Conservation (phyloP, 2,329 filamentous ascomycete species). For the Penicillium brasilianum region DNA sequence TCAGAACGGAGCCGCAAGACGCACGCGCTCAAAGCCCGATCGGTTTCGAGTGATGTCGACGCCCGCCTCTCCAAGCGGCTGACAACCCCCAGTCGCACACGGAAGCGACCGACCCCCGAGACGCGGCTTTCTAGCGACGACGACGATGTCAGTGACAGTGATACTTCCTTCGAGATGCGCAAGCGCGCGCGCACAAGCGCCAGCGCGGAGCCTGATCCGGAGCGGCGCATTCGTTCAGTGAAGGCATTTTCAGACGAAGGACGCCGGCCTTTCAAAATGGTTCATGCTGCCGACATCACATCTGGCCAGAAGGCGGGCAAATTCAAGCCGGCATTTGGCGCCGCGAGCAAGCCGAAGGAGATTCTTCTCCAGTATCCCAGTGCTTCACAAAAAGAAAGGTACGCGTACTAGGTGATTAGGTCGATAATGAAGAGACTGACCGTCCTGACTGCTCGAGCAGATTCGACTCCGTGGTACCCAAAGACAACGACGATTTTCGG, state of each 20-base stretch:
- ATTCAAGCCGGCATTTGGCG: slow-evolving; percentile 59
- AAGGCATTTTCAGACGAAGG: slow-evolving; percentile 52
- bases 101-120: slow-evolving; percentile 47
- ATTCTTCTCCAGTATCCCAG: slow-evolving; percentile 87
- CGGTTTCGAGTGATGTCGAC: slow-evolving; percentile 39
- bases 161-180: slow-evolving; percentile 48
- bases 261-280: slow-evolving; percentile 47
- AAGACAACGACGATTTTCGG: slow-evolving; percentile 76
- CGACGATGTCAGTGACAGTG: slow-evolving; percentile 49
- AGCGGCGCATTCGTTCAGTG: slow-evolving; percentile 51
- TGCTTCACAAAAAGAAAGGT: slow-evolving; percentile 70
- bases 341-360: slow-evolving; percentile 48
- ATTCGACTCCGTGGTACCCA: slow-evolving; percentile 77
- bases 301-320: slow-evolving; percentile 51
- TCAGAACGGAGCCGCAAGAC: slow-evolving; percentile 32
- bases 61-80: slow-evolving; percentile 37
- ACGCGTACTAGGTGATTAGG: slow-evolving; percentile 22
- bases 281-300: slow-evolving; percentile 57
- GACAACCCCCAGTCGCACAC: slow-evolving; percentile 38
- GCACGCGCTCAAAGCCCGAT: slow-evolving; percentile 33
- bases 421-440: neutral
- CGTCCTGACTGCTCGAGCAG: slow-evolving; percentile 37
- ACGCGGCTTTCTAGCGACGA: slow-evolving; percentile 48
- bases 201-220: slow-evolving; percentile 51
- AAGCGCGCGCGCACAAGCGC: slow-evolving; percentile 50